Evolutionary conservation across 768 basidiomycete genomes (phyloP), one percentile per base, ranked within the genome.

Genomic region (Lactifluus echinatus): DNA sequence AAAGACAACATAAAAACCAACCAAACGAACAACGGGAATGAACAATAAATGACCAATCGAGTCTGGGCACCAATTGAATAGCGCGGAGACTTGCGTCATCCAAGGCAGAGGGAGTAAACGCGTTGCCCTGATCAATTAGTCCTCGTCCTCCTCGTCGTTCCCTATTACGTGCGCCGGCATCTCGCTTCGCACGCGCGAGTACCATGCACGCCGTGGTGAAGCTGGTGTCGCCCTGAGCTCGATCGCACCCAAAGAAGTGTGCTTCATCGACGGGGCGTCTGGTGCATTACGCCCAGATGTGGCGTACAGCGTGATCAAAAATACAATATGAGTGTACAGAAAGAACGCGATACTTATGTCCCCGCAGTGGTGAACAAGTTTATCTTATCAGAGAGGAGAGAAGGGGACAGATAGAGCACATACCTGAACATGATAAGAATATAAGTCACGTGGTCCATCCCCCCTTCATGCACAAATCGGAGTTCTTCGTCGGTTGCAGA

Each of bases 401-500:
- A 50, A 10, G 51, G 23, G 7, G 36, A 31, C 15, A 55, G 36
- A 29, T 2, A 26, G 12, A 24, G 6, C 34, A 10, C 51, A 12
- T 37, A 86, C 88, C 86, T 86, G 73, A 84, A 85, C 77, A 92
- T 85, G 66, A 89, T 85, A 17, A 93, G 76, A 36, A 87, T 76
- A 65, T 94, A 95, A 0, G 93, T 93, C 56, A 93, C 92, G 65
- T 93, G 90, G 68, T 95, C 93, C 83, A 95, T 90, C 42, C 79
- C 85, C 19, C 73, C 74, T 12, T 80, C 79, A 61, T 89, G 76
- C 4, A 86, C 80, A 59, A 77, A 87, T 24, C 77, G 65, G 28
- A 95, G 73, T 68, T 95, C 90, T 72, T 97, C 93, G 67, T 97
- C 92, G 0, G 94, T 96, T 0, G 86, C 94, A 14, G 87, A 88